These are phyloP conservation scores for Phytophthora pinifolia DNA, from an alignment of 352 stramenopile species.

Conservation along the genomic window DNA sequence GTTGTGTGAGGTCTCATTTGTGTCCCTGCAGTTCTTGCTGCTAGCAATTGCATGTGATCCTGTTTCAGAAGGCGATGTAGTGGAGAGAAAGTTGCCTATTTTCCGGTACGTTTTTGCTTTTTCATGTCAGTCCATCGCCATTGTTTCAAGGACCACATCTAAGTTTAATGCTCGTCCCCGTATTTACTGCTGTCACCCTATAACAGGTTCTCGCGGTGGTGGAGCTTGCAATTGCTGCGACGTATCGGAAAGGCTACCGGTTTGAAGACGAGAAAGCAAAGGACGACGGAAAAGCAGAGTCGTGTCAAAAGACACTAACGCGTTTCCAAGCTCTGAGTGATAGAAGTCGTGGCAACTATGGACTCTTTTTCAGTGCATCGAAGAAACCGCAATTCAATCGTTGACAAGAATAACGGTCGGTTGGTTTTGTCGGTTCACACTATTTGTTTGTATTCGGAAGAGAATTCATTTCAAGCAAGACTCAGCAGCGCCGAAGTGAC, in stretches of 20 bases:
- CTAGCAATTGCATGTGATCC: slow-evolving; percentile 81
- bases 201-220: slow-evolving; percentile 76
- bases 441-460: not conserved
- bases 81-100: slow-evolving; percentile 60
- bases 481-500: not conserved
- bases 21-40: slow-evolving; percentile 65
- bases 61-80: slow-evolving; percentile 49
- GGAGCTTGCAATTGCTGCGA: slow-evolving; percentile 79
- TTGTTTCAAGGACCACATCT: not conserved
- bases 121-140: not conserved
- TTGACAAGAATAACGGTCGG: slow-evolving; percentile 17
- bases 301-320: slow-evolving; percentile 23
- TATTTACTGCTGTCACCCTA: not conserved
- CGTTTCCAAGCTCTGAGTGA: not conserved
- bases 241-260: slow-evolving; percentile 78
- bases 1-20: not conserved
- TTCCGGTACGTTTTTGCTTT: slow-evolving; percentile 63
- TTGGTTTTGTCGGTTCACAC: slow-evolving; percentile 15
- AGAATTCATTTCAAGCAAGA: slow-evolving; percentile 1
- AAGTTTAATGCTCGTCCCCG: not conserved
- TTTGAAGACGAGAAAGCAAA: slow-evolving; percentile 74
- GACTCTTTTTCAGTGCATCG: slow-evolving; percentile 7
- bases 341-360: slow-evolving; percentile 1
- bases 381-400: slow-evolving; percentile 20
- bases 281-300: slow-evolving; percentile 33